Evolutionary conservation across 441 rosid species (phyloP).

Genomic region (Eutrema salsugineum): DNA sequence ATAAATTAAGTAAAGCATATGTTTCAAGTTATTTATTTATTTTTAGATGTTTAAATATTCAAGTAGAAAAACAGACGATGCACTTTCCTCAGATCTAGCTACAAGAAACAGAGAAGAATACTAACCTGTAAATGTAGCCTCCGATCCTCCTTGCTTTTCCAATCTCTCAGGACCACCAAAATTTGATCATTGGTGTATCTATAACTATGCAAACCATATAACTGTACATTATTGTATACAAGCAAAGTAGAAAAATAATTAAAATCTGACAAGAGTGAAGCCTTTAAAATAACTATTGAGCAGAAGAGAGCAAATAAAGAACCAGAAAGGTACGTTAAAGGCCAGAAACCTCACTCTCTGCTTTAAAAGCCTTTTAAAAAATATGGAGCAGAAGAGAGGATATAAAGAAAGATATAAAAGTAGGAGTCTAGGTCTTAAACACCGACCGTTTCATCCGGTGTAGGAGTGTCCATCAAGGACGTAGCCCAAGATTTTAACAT

Average conservation of each 20-base stretch:
- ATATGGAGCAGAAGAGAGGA: conserved; percentile 6
- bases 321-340: conserved; percentile 6
- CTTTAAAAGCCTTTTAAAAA: conserved; percentile 1
- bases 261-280: conserved; percentile 10
- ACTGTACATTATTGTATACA: neutral
- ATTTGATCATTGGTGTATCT: conserved; percentile 8
- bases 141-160: neutral
- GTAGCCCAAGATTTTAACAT: neutral
- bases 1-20: neutral
- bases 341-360: neutral
- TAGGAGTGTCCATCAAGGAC: neutral
- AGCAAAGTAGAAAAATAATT: neutral
- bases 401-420: conserved; percentile 4
- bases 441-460: conserved; percentile 3
- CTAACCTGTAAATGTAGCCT: conserved; percentile 10
- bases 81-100: conserved; percentile 13
- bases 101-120: neutral
- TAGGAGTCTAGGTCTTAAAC: neutral
- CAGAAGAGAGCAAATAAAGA: neutral
- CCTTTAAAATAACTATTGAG: neutral
- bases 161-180: neutral
- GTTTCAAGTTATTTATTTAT: neutral
- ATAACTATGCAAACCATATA: neutral
- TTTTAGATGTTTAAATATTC: neutral
- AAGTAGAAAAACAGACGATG: conserved; percentile 1